Conservation (phyloP, 371 early-diverging fungal genomes). For the Lichtheimia corymbifera region DNA sequence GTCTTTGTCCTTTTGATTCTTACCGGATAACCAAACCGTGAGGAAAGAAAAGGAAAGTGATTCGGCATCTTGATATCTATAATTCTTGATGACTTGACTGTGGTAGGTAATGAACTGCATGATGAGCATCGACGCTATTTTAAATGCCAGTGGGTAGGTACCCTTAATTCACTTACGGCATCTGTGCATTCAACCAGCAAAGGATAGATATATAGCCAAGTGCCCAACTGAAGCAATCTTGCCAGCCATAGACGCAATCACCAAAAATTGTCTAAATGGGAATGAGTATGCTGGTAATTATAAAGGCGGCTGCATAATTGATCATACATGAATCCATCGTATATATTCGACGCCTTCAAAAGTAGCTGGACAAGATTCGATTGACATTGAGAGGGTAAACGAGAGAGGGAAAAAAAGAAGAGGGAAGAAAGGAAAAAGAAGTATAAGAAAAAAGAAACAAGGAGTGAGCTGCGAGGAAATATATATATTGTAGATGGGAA, state of each 20-base stretch:
- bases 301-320: background rate
- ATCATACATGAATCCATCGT: conserved; percentile 39
- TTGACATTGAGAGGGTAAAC: background rate
- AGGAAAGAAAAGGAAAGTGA: conserved; percentile 62
- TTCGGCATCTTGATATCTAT: conserved; percentile 49
- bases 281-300: background rate
- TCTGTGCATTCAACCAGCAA: conserved; percentile 79
- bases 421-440: background rate
- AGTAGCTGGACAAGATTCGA: conserved; percentile 10
- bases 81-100: conserved; percentile 70
- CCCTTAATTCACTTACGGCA: conserved; percentile 67
- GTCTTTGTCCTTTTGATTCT: conserved; percentile 4
- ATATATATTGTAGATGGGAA: too few species aligned
- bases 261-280: conserved; percentile 42
- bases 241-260: conserved; percentile 58
- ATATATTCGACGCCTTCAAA: conserved; percentile 21
- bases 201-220: conserved; percentile 69
- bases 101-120: background rate
- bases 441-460: background rate
- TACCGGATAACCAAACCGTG: conserved; percentile 64
- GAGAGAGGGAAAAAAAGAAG: too few species aligned
- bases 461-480: background rate
- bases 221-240: conserved; percentile 38
- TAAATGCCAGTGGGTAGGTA: background rate
- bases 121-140: background rate